phyloP scores from a whole-genome alignment of 352 stramenopile genomes.

The Phytophthora quininea region DNA sequence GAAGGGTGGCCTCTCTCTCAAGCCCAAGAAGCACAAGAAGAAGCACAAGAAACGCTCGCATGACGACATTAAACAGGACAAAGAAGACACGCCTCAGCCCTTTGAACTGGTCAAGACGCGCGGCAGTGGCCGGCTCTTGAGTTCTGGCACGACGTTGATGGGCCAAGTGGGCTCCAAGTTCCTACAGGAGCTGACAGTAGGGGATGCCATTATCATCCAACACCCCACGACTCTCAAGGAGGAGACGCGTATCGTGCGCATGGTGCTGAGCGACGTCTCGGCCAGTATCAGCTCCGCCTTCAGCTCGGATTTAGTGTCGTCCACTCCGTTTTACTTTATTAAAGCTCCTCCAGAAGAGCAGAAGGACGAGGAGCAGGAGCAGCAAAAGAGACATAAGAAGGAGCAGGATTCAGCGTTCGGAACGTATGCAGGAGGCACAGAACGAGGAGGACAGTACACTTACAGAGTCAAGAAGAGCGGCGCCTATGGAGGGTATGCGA shows the following conservation, averaged over 20 bases:
- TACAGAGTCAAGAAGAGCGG: constrained; percentile 88
- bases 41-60: constrained; percentile 50
- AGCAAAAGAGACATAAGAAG: constrained; percentile 55
- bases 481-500: constrained; percentile 83
- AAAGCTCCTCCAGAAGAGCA: constrained; percentile 78
- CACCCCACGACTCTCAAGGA: constrained; percentile 87
- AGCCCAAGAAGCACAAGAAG: constrained; percentile 57
- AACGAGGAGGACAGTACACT: constrained; percentile 69
- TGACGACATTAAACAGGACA: constrained; percentile 17
- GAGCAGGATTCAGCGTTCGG: constrained; percentile 82
- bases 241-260: constrained; percentile 90
- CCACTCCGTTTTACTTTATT: constrained; percentile 89
- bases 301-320: constrained; percentile 89
- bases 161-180: constrained; percentile 85
- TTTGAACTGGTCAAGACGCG: constrained; percentile 82
- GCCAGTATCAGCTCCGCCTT: constrained; percentile 87
- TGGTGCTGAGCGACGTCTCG: constrained; percentile 91
- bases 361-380: constrained; percentile 46
- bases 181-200: constrained; percentile 76
- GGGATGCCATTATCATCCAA: constrained; percentile 88
- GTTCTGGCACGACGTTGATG: constrained; percentile 89
- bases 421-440: constrained; percentile 87
- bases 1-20: constrained; percentile 85
- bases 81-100: constrained; percentile 17
- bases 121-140: constrained; percentile 83